Evolutionary conservation across 2,329 filamentous ascomycete genomes (phyloP).

Genomic region (Thielaviopsis populi): DNA sequence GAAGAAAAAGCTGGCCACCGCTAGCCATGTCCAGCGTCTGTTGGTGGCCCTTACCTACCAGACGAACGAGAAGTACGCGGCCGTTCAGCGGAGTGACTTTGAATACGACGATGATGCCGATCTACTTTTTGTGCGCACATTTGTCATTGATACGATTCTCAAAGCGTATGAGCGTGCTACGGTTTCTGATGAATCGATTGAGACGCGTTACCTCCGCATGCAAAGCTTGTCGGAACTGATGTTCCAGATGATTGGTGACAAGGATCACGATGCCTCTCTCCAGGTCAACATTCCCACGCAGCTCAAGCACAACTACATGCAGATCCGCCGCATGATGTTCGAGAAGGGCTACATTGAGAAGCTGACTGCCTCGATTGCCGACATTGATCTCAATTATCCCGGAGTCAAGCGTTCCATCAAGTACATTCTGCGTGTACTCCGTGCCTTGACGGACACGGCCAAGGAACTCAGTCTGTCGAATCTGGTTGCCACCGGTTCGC

Average conservation of each 20-base stretch:
- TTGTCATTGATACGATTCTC: constrained; percentile 83
- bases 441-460: constrained; percentile 73
- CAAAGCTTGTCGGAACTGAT: constrained; percentile 82
- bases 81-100: constrained; percentile 37
- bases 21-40: constrained; percentile 70
- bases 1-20: constrained; percentile 77
- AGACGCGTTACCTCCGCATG: constrained; percentile 75
- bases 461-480: constrained; percentile 72
- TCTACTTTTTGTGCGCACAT: constrained; percentile 81
- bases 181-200: constrained; percentile 60
- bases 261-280: constrained; percentile 38
- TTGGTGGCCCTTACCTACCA: constrained; percentile 77
- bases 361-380: constrained; percentile 79
- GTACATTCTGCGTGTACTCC: constrained; percentile 82
- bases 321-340: constrained; percentile 90
- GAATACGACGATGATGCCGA: constrained; percentile 66
- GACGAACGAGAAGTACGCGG: constrained; percentile 59
- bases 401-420: constrained; percentile 89
- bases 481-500: constrained; percentile 51
- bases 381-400: constrained; percentile 89
- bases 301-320: constrained; percentile 24
- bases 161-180: constrained; percentile 85
- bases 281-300: constrained; percentile 33
- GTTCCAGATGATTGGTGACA: constrained; percentile 76
- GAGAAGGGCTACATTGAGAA: constrained; percentile 91